Base-by-base conservation (phyloP, 129 eudicot species). In the Oenanthe sinensis region DNA sequence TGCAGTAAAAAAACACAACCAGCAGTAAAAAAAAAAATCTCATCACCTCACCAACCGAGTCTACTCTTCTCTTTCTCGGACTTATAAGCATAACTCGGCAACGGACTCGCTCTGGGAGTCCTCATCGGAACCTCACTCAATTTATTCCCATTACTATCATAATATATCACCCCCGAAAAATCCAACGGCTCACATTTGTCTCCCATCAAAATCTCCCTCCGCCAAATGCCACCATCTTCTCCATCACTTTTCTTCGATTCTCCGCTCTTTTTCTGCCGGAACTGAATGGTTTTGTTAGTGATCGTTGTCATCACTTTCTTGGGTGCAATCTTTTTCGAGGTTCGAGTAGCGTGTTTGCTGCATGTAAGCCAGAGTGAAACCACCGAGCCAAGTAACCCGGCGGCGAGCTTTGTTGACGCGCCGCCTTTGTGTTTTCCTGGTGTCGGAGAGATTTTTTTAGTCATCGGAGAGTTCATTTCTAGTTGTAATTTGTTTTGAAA, bases 141-240 rank as follows among this genome's bases (percentile, higher is more conserved):
- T 43, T 85, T 33, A 73, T 7, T 82, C 79, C 88, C 88, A 15
- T 82, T 75, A 73, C 42, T 22, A 39, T 85, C 88, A 72, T 85
- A 85, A 42, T 85, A 85, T 70, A 85, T 85, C 0, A 85, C 88
- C 26, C 88, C 88, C 30, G 85, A 76, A 58, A 85, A 85, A 79
- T 82, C 83, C 75, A 82, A 65, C 37, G 88, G 88, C 85, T 82
- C 81, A 69, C 88, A 85, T 58, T 82, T 85, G 19, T 85, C 88
- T 4, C 88, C 88, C 85, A 85, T 82, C 74, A 85, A 7, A 30
- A 85, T 85, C 5, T 63, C 15, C 83, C 79, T 79, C 75, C 77
- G 83, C 88, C 88, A 85, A 39, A 85, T 69, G n/a, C 55, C 83
- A 15, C 48, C 83, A 5, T 49, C 83, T 6, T 58, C 60, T 6